Conservation (phyloP, 495 filamentous ascomycete genomes). For the Tuber brumale region DNA sequence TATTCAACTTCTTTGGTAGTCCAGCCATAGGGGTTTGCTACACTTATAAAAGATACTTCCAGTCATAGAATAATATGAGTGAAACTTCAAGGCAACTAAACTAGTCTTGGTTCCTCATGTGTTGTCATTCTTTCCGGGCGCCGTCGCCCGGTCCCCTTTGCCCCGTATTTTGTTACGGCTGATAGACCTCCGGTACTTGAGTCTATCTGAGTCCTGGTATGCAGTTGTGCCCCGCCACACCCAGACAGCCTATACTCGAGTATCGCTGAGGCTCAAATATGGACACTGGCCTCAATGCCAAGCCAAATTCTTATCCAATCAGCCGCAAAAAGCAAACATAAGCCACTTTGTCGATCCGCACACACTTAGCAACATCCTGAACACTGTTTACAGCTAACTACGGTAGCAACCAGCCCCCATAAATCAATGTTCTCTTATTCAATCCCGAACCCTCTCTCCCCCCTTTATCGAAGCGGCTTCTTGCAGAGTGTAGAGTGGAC, state of each 20-base stretch:
- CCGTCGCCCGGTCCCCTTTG: no score
- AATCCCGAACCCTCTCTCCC: conserved; percentile 9
- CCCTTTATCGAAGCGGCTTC: conserved; percentile 16
- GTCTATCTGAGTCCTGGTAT: no score
- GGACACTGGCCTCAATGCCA: not conserved
- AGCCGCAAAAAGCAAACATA: not conserved
- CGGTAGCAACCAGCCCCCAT: not conserved
- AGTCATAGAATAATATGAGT: no score
- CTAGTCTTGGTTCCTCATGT: no score
- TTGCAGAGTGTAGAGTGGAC: conserved; percentile 21
- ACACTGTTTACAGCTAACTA: not conserved
- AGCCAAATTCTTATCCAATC: not conserved
- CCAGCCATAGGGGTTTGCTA: no score
- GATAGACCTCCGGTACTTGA: no score
- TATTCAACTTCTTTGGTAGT: no score
- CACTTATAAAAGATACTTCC: no score
- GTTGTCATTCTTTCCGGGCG: no score
- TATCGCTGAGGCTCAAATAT: not conserved
- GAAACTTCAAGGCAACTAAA: no score
- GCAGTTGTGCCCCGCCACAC: not conserved
- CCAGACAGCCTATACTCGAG: not conserved
- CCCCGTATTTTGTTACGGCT: no score
- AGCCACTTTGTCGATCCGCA: not conserved
- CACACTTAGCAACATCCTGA: not conserved
- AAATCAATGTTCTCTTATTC: not conserved